Base-by-base conservation (phyloP, 2,329 filamentous ascomycete genomes). In the Fusarium luffae region DNA sequence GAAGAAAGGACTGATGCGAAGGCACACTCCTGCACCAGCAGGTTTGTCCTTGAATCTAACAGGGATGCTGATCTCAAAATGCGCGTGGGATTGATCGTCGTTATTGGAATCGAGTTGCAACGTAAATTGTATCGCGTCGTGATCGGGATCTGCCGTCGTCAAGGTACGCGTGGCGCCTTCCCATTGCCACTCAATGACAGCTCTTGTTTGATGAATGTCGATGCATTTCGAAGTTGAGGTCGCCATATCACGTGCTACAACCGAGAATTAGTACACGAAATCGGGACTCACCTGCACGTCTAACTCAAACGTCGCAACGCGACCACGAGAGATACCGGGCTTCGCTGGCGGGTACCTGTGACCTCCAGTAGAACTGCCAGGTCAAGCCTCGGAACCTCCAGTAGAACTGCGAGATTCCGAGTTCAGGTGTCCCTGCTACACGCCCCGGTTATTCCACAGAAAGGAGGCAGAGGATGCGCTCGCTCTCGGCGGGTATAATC, bases 281-380 rank as follows among this genome's bases (percentile, higher is more conserved):
- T 3, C 0, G 16, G 16, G 19, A 46, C 57, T 59, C 14, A 57
- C 55, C 60, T 55, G n/a, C 5, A 47, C n/a, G 18, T 13, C 21
- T 5, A 12, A 37, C 16, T 21, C 7, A 12, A 37, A 30, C 11
- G n/a, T 16, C 19, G n/a, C 47, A 34, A 60, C 25, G 21, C 40
- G 30, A 28, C 27, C 18, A 28, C n/a, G 27, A 46, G 46, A 52
- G 40, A 52, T 25, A 44, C 59, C 40, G 41, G 40, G 40, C 21
- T 34, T 63, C 59, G 41, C 59, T 60, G 41, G 18, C 56, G 30
- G 47, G 59, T n/a, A 9, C 44, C 59, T 19, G 55, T 48, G 57
- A 63, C 60, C 57, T 55, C 57, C 57, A 63, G 60, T 55, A 49
- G 49, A 62, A 62, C 57, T 62, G 57, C 60, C 23, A 63, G 48